Percentiles rank a stretch among this genome's conserved stretches.
phyloP scores from a whole-genome alignment of 345 rosid genomes.

The Citrus unshiu region DNA sequence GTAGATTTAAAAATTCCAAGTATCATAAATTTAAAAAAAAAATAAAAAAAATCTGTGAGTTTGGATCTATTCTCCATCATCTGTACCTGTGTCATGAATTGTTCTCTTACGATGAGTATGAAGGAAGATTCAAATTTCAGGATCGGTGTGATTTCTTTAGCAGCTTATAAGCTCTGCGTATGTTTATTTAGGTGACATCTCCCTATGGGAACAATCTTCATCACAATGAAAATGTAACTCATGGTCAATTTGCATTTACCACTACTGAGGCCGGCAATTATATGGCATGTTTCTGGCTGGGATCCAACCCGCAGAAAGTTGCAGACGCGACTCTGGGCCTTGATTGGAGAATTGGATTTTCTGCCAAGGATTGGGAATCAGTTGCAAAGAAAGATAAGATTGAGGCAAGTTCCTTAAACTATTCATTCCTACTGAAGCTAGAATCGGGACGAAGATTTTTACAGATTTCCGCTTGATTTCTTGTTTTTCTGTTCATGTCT shows the following conservation, averaged over 20 bases:
- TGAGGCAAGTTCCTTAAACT: slow-evolving; percentile 46
- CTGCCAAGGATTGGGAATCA: slow-evolving; percentile 96
- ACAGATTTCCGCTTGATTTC: neutral
- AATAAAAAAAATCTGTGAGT: neutral
- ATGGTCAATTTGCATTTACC: slow-evolving; percentile 75
- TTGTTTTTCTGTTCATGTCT: neutral
- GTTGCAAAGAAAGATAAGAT: slow-evolving; percentile 90
- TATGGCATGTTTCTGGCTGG: slow-evolving; percentile 74
- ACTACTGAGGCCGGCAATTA: slow-evolving; percentile 69
- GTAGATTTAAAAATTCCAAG: neutral
- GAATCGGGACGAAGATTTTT: neutral
- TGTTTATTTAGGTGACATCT: slow-evolving; percentile 60
- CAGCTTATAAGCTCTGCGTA: neutral
- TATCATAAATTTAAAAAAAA: neutral
- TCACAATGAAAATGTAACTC: slow-evolving; percentile 53
- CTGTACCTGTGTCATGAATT: neutral
- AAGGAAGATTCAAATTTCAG: neutral
- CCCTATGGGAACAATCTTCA: slow-evolving; percentile 73
- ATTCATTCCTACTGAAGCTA: neutral
- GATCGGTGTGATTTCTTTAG: neutral
- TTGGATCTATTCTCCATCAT: neutral
- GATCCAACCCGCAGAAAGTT: slow-evolving; percentile 27
- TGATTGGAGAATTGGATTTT: slow-evolving; percentile 89
- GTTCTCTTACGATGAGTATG: neutral
- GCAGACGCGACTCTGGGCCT: slow-evolving; percentile 51